These are phyloP conservation scores for Russula abietina DNA, from an alignment of 768 basidiomycete species.

Conservation along the genomic window DNA sequence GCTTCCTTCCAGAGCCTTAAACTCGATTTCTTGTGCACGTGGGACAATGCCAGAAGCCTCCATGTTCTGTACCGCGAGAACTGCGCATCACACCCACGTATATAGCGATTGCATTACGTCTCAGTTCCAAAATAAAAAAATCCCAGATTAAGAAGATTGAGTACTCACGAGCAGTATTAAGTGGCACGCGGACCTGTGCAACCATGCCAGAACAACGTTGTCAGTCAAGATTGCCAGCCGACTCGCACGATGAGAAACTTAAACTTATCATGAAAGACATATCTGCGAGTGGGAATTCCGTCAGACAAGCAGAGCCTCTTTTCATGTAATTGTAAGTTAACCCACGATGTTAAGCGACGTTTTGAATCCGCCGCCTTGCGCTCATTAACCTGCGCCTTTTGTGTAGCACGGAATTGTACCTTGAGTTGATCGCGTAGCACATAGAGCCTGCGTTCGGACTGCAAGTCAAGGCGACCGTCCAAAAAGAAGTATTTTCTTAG, in stretches of 20 bases:
- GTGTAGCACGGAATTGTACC: conserved; percentile 47
- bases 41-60: conserved; percentile 69
- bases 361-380: conserved; percentile 76
- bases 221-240: conserved; percentile 28
- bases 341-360: conserved; percentile 70
- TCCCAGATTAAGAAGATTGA: background rate
- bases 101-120: background rate
- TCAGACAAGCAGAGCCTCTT: background rate
- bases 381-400: conserved; percentile 58
- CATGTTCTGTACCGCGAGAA: conserved; percentile 90
- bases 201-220: conserved; percentile 22
- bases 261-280: conserved; percentile 73
- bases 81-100: conserved; percentile 22
- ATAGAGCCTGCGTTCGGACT: conserved; percentile 45
- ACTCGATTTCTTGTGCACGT: conserved; percentile 79
- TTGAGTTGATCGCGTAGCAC: conserved; percentile 49
- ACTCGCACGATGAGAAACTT: conserved; percentile 36
- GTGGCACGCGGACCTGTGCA: conserved; percentile 69
- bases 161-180: conserved; percentile 60
- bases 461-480: background rate
- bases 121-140: conserved; percentile 1
- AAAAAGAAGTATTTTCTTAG: background rate
- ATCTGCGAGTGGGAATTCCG: conserved; percentile 35
- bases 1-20: conserved; percentile 75
- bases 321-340: conserved; percentile 29